Evolutionary conservation across 2,329 filamentous ascomycete genomes (phyloP).

Genomic region (Ilyonectria mors-panacis): DNA sequence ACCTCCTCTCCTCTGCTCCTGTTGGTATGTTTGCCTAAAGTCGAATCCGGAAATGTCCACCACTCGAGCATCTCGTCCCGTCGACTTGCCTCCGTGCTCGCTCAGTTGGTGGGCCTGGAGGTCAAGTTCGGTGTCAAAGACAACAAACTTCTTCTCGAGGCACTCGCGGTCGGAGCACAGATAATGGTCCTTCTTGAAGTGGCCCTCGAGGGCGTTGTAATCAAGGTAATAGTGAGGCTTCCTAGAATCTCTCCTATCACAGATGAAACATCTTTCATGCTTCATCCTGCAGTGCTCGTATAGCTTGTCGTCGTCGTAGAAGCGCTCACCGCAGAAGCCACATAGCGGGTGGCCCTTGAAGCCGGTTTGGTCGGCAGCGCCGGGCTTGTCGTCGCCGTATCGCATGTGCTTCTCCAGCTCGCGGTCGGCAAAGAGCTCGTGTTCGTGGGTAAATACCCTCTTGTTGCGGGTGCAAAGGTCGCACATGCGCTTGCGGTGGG

Average conservation of each 20-base stretch:
- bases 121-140: constrained; percentile 95
- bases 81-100: constrained; percentile 88
- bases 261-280: constrained; percentile 96
- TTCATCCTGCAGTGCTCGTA: constrained; percentile 94
- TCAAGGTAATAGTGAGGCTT: constrained; percentile 93
- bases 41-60: constrained; percentile 93
- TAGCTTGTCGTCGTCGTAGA: constrained; percentile 96
- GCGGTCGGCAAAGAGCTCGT: constrained; percentile 87
- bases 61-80: constrained; percentile 83
- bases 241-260: constrained; percentile 79
- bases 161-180: constrained; percentile 89
- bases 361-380: constrained; percentile 91
- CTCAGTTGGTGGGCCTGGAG: constrained; percentile 93
- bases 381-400: constrained; percentile 90
- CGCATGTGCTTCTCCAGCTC: constrained; percentile 91
- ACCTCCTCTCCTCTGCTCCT: constrained; percentile 63
- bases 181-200: constrained; percentile 91
- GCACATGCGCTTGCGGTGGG: constrained; percentile 91
- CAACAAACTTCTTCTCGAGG: constrained; percentile 96
- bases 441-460: constrained; percentile 98
- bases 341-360: constrained; percentile 97
- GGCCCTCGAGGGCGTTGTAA: constrained; percentile 87
- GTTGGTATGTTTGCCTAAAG: constrained; percentile 79
- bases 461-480: constrained; percentile 94
- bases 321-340: constrained; percentile 90